phyloP scores from a whole-genome alignment of 495 filamentous ascomycete genomes.

The Hypoxylon rickii region DNA sequence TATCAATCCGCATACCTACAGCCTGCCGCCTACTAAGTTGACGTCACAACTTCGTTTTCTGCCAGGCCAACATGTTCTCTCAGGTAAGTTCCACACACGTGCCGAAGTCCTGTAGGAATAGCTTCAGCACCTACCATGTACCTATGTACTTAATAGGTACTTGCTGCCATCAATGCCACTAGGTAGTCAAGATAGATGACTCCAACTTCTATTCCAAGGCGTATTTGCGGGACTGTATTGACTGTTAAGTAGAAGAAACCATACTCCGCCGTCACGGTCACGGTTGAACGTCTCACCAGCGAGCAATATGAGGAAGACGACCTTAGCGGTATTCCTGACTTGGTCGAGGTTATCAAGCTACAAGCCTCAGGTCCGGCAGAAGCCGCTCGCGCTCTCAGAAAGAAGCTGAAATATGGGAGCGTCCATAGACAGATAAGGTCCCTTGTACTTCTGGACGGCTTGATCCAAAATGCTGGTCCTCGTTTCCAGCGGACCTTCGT shows the following conservation, averaged over 20 bases:
- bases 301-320: conserved; percentile 91
- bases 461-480: conserved; percentile 92
- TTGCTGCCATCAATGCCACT: too few species aligned
- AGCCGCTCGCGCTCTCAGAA: conserved; percentile 88
- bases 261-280: conserved; percentile 92
- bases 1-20: too few species aligned
- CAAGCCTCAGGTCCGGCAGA: conserved; percentile 87
- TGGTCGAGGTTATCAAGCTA: conserved; percentile 90
- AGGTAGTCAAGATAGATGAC: too few species aligned
- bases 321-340: conserved; percentile 85
- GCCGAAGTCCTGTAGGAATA: background rate
- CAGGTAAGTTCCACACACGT: conserved; percentile 38
- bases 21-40: too few species aligned
- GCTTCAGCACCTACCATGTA: background rate
- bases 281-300: conserved; percentile 86
- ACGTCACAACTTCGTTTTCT: conserved; percentile 15
- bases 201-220: background rate
- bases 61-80: conserved; percentile 44
- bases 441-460: conserved; percentile 85
- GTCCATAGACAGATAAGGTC: conserved; percentile 89
- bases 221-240: conserved; percentile 8
- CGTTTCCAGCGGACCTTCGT: conserved; percentile 86
- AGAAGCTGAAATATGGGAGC: conserved; percentile 98
- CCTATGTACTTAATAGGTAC: too few species aligned
- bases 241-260: conserved; percentile 74